Conservation (phyloP, 129 eudicot genomes). For the Flaveria sonorensis region DNA sequence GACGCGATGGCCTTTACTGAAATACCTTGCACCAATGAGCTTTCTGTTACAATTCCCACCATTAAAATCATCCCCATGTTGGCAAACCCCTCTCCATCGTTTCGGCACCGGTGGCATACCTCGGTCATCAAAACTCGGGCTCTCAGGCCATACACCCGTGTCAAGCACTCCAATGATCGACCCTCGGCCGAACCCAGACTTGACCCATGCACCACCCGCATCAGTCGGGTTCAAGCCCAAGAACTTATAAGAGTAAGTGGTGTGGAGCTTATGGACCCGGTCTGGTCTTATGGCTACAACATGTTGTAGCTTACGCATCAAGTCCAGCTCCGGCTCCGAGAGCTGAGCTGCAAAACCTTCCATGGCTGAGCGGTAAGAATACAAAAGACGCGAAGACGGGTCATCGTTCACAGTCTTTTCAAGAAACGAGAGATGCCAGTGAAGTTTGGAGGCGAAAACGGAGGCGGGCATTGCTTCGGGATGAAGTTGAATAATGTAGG, state of each 20-base stretch:
- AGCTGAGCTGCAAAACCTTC: conserved; percentile 90
- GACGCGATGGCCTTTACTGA: conserved; percentile 80
- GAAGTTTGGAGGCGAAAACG: conserved; percentile 58
- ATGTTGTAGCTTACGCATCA: conserved; percentile 43
- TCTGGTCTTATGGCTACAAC: conserved; percentile 79
- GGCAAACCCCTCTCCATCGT: conserved; percentile 84
- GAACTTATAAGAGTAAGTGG: conserved; percentile 93
- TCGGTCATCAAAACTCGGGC: conserved; percentile 79
- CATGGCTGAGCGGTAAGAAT: conserved; percentile 79
- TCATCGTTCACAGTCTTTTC: conserved; percentile 40
- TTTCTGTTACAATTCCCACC: conserved; percentile 63
- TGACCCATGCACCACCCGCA: conserved; percentile 60
- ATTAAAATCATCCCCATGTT: conserved; percentile 64
- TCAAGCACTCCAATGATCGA: conserved; percentile 82
- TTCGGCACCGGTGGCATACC: conserved; percentile 80
- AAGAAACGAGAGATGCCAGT: conserved; percentile 82
- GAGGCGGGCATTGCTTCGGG: conserved; percentile 49
- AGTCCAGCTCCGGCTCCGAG: conserved; percentile 45
- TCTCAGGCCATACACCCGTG: conserved; percentile 96
- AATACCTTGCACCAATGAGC: conserved; percentile 83
- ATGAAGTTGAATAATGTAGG: conserved; percentile 85
- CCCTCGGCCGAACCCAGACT: conserved; percentile 75
- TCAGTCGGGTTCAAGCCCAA: conserved; percentile 59
- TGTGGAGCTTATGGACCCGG: conserved; percentile 56
- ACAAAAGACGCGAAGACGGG: conserved; percentile 67